Evolutionary conservation across 2,329 filamentous ascomycete genomes (phyloP).

Genomic region (Penicillium aurantiogriseum): DNA sequence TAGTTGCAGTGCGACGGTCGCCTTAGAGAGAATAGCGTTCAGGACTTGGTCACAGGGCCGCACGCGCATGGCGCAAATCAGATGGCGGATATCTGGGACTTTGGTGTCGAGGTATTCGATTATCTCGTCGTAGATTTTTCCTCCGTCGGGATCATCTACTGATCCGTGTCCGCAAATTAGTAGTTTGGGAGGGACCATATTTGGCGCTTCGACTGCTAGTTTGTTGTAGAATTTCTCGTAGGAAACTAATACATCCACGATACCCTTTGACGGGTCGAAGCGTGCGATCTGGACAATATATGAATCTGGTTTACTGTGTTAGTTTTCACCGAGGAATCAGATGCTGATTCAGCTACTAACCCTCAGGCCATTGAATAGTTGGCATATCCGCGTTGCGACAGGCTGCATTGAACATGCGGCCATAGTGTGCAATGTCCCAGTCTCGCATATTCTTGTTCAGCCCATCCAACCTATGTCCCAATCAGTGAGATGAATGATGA

Average conservation of each 20-base stretch:
- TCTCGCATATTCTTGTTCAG: conserved; percentile 71
- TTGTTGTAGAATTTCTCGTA: conserved; percentile 70
- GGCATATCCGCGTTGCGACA: conserved; percentile 56
- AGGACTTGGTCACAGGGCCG: conserved; percentile 77
- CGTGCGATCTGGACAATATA: conserved; percentile 80
- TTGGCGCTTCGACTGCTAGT: conserved; percentile 49
- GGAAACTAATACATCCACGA: conserved; percentile 71
- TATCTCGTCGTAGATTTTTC: conserved; percentile 68
- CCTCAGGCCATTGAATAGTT: conserved; percentile 40
- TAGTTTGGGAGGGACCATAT: conserved; percentile 64
- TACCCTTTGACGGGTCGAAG: conserved; percentile 81
- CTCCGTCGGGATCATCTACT: conserved; percentile 76
- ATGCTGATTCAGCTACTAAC: conserved; percentile 14
- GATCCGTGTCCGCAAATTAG: conserved; percentile 77
- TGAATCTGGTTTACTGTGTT: conserved; percentile 51
- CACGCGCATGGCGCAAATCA: conserved; percentile 73
- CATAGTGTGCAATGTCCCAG: conserved; percentile 72
- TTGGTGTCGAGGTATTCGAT: conserved; percentile 63
- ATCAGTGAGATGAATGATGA: conserved; percentile 21
- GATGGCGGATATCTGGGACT: conserved; percentile 61
- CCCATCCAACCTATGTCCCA: conserved; percentile 62
- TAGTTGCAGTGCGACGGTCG: conserved; percentile 72
- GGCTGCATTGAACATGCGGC: conserved; percentile 67
- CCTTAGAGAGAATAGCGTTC: conserved; percentile 71
- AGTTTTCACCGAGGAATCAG: conserved; percentile 42